Conservation (phyloP, 1,284 basidiomycete species). For the Ustilago esculenta region DNA sequence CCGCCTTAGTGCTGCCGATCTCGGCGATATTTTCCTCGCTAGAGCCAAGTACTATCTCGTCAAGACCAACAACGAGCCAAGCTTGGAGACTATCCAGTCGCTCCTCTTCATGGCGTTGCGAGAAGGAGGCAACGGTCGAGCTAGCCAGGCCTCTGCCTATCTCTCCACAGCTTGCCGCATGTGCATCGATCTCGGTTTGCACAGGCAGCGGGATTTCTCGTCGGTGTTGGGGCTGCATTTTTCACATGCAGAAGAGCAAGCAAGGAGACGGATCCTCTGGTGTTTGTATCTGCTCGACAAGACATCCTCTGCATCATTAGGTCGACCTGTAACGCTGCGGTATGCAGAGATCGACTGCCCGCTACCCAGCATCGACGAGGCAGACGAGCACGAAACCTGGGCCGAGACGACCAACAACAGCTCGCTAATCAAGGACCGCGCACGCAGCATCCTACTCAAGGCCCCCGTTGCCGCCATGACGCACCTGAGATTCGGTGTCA, state of each 20-base stretch:
- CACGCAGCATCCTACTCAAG: slow-evolving; percentile 37
- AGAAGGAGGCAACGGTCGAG: slow-evolving; percentile 51
- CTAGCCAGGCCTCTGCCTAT: slow-evolving; percentile 48
- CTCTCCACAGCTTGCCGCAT: slow-evolving; percentile 49
- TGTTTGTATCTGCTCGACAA: slow-evolving; percentile 55
- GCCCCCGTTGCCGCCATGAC: slow-evolving; percentile 42
- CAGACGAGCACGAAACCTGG: slow-evolving; percentile 50
- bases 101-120: slow-evolving; percentile 54
- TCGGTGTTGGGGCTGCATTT: slow-evolving; percentile 39
- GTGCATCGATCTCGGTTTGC: slow-evolving; percentile 54
- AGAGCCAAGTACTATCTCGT: slow-evolving; percentile 53
- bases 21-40: slow-evolving; percentile 51
- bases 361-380: slow-evolving; percentile 42
- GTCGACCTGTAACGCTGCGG: slow-evolving; percentile 50
- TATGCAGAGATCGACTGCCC: slow-evolving; percentile 58
- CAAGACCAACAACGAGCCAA: slow-evolving; percentile 51
- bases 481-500: slow-evolving; percentile 29
- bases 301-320: slow-evolving; percentile 45
- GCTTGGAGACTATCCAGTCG: slow-evolving; percentile 50
- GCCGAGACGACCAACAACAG: slow-evolving; percentile 45
- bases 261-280: slow-evolving; percentile 49
- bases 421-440: slow-evolving; percentile 36
- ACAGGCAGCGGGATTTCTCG: slow-evolving; percentile 42
- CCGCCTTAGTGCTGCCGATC: slow-evolving; percentile 25
- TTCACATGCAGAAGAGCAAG: slow-evolving; percentile 49